Base-by-base conservation (phyloP, 768 basidiomycete genomes). In the Amanita phalloides region DNA sequence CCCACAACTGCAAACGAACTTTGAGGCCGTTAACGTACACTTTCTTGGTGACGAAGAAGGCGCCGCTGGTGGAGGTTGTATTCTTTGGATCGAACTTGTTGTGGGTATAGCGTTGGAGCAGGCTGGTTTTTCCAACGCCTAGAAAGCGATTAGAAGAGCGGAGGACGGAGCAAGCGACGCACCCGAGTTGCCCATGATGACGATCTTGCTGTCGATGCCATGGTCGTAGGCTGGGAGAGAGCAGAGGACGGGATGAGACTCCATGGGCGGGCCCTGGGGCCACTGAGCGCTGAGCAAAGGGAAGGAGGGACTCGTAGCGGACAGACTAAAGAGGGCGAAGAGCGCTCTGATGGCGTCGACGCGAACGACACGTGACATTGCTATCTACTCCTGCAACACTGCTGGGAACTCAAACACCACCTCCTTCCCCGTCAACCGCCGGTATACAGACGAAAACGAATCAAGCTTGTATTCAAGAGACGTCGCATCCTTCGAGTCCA, bases 391-490 rank as follows among this genome's bases (percentile, higher is more conserved):
- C 66, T 83, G 82, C 60, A 73, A 72, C 58, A 77, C 80, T 56
- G 82, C 81, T 41, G 90, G 90, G 76, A 92, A 92, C 76, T 92
- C 90, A 65, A 92, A 92, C 50, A 87, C 84, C 53, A 96, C 94
- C 57, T 97, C 94, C 78, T 96, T 97, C 67, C 94, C 94, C 58
- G 93, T 95, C 67, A 96, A 73, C 56, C 86, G 81, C 64, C 86
- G 88, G 80, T 96, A 97, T 57, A 98, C 90, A 38, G 91, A 93
- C 45, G 94, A 88, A 78, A 98, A 99, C 57, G 94, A 95, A 75
- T 99, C 96, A 61, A 98, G 81, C 81, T 99, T 99, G 87, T 99
- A 97, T 78, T 98, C 96, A 66, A 98, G 79, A 63, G 91, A 89
- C 68, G 93, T 98, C 52, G 92, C 82, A 66, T 99, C 96, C 71